Conservation (phyloP, 768 basidiomycete species). For the Hirschioporus abietinus region DNA sequence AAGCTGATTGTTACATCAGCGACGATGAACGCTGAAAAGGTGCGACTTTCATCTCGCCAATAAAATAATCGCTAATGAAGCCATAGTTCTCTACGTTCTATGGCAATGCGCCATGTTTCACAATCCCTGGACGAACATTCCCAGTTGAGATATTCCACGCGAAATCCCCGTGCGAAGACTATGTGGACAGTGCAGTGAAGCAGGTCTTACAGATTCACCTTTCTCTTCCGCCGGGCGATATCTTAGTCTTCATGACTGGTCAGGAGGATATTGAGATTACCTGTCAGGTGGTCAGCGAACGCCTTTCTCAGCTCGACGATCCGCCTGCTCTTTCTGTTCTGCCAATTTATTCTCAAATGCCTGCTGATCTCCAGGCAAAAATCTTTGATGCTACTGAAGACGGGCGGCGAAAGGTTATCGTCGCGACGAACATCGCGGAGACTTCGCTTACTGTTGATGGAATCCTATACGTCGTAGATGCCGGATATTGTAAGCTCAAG, state of each 20-base stretch:
- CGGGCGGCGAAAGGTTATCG: constrained; percentile 93
- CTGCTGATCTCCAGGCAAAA: constrained; percentile 96
- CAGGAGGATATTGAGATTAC: constrained; percentile 99
- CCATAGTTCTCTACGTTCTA: constrained; percentile 94
- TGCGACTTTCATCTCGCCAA: constrained; percentile 22
- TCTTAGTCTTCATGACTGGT: constrained; percentile 98
- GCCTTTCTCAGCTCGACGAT: constrained; percentile 87
- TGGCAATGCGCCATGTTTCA: constrained; percentile 91
- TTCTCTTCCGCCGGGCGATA: constrained; percentile 88
- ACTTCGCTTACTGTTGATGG: constrained; percentile 95
- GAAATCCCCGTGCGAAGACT: constrained; percentile 98
- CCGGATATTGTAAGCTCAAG: constrained; percentile 95
- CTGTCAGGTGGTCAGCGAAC: constrained; percentile 91
- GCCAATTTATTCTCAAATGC: constrained; percentile 99
- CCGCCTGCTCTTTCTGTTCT: constrained; percentile 84
- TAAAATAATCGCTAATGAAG: neutral
- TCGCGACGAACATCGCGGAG: constrained; percentile 98
- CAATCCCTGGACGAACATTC: constrained; percentile 91
- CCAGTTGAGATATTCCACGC: constrained; percentile 95
- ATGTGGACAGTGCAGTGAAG: constrained; percentile 97
- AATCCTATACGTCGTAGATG: constrained; percentile 94
- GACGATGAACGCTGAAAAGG: constrained; percentile 99
- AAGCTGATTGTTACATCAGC: constrained; percentile 98
- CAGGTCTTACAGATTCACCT: constrained; percentile 96
- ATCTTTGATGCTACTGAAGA: constrained; percentile 94